Evolutionary conservation across 2,329 filamentous ascomycete species (phyloP), one percentile per base, ranked within the genome.

Genomic region (Apiospora koreana): DNA sequence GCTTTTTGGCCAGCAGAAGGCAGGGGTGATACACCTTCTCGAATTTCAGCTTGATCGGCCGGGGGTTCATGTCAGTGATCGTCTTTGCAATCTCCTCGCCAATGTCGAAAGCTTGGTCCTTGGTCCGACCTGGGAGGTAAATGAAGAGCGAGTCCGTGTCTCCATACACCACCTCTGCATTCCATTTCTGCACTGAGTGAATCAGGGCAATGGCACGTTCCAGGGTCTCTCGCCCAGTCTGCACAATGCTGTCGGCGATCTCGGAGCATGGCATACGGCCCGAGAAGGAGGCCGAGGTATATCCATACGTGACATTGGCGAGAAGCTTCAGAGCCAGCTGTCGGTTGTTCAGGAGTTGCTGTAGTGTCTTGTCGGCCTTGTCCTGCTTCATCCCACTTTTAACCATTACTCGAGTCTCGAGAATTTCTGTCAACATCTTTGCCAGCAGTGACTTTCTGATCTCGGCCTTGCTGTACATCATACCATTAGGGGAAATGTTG

Each of bases 21-120:
- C 95, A 98, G 0, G 97, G 96, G 73, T 97, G 93, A 80, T 99
- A 99, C 1, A 99, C 95, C 76, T 99, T 99, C 79, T 99, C 96
- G 75, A 99, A 98, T 79, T 98, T 98, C 73, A 99, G 91, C 81
- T 97, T 98, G 74, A 99, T 86, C 0, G 96, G 96, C 1, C 92
- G 89, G 2, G 96, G 97, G 77, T 98, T 99, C 84, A 93, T 92
- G 69, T 94, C 88, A 0, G 96, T 98, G 70, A 99, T 90, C 18
- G 92, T 91, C 76, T 93, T 89, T 43, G 95, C 92, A 72, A 99
- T 99, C 78, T 98, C 95, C 75, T 95, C 90, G 41, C 96, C 97
- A 68, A 99, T 94, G 69, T 92, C 88, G 80, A 99, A 99, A 0
- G 97, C 97, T 79, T 98, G 90, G 25, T 94, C 93, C 69, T 90